Evolutionary conservation across 78 protist species (phyloP), one percentile per base, ranked within the genome.

Genomic region (Guillardia theta): DNA sequence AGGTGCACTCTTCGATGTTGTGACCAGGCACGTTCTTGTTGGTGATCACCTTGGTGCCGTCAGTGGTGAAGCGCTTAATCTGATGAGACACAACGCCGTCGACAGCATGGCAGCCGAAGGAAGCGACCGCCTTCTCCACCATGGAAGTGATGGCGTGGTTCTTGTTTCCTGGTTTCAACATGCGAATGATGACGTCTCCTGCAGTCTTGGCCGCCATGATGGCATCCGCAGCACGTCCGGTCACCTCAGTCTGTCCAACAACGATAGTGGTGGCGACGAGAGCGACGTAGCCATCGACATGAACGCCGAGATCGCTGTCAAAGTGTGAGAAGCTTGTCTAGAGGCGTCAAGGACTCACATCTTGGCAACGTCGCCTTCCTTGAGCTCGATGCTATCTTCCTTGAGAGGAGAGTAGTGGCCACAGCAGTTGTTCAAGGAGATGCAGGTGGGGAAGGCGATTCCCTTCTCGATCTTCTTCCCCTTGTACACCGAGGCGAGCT

Each of bases 401-500:
- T 78, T 46, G 54, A 97, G 94, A n/a, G 99, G 99, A 18, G 98
- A 96, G 87, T 62, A 98, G 96, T 99, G 99, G 30, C 99, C 99
- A 76, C 96, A 98, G 95, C 95, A 83, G 94, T 97, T 88, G 96
- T 99, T 98, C 48, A 98, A 96, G 8, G 98, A 96, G 47, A 99
- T 41, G 93, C 99, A 98, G 2, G 99, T 98, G 93, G 99, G 99
- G 97, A 98, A 98, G 12, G 99, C 99, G 24, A 98, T 94, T 41
- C 99, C 99, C 95, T 97, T 97, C 70, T 96, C 95, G 36, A 88
- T 44, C 30, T 41, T 44, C 94, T 36, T 33, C 30, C 53, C 48
- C 94, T 78, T 54, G 62, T 48, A 33, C 37, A 4, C 37, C 48
- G 41, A 5, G 44, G 33, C 21, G 41, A 78, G 90, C 1, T 36